Percentiles rank a stretch among this genome's conserved stretches.
These are phyloP conservation scores for Leavenworthia alabamica DNA, from an alignment of 345 rosid species.

Conservation along the genomic window DNA sequence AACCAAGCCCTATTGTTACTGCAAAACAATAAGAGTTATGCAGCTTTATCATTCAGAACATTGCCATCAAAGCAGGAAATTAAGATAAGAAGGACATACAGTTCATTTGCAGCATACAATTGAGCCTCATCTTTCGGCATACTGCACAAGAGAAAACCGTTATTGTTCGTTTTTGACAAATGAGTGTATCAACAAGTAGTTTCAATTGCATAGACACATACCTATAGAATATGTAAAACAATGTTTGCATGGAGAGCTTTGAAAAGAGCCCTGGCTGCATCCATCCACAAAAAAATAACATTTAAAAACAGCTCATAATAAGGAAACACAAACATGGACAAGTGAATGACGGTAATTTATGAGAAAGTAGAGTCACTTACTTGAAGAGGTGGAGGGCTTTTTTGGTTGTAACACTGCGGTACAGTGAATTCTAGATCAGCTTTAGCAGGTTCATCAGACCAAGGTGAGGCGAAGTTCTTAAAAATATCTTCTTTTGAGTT, in stretches of 20 bases:
- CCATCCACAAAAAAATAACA: slow-evolving; percentile 21
- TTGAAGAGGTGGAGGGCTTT: slow-evolving; percentile 58
- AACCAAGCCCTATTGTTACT: slow-evolving; percentile 83
- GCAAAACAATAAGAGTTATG: slow-evolving; percentile 27
- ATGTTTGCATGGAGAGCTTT: slow-evolving; percentile 54
- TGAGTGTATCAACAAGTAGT: neutral
- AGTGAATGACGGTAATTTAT: no score
- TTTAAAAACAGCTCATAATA: neutral
- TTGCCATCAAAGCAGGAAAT: neutral
- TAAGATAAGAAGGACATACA: slow-evolving; percentile 40
- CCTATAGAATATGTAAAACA: slow-evolving; percentile 89
- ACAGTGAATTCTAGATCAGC: slow-evolving; percentile 82
- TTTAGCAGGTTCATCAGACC: slow-evolving; percentile 89
- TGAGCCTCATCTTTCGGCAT: slow-evolving; percentile 97
- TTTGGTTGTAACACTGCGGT: slow-evolving; percentile 76
- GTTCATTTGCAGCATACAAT: slow-evolving; percentile 79
- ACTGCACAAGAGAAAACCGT: slow-evolving; percentile 41
- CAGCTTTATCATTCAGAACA: slow-evolving; percentile 1
- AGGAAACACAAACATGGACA: neutral
- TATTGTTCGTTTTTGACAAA: slow-evolving; percentile 7
- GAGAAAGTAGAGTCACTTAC: slow-evolving; percentile 42
- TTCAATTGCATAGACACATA: slow-evolving; percentile 23
- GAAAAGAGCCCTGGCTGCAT: slow-evolving; percentile 77
- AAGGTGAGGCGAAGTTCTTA: slow-evolving; percentile 92
- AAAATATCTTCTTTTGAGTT: slow-evolving; percentile 76